Base-by-base conservation (phyloP, 306 rosid genomes). In the Medicago lupulina region DNA sequence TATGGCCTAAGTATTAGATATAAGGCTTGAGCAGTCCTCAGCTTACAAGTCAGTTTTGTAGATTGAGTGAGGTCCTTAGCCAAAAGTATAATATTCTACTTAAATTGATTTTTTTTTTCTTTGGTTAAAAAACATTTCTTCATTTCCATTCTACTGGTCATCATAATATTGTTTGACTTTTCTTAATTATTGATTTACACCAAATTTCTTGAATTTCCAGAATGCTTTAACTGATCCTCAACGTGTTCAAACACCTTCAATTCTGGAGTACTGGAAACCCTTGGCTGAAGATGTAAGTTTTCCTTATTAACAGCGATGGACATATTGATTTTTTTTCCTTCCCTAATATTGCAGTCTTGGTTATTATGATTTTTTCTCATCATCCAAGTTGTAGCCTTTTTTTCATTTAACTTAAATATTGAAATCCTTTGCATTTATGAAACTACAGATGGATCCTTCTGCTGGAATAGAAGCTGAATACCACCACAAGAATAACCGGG, bases 381-480 rank as follows among this genome's bases (percentile, higher is more conserved):
- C 39, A 47, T 78, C 28, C 41, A 58, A 23, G 47, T 34, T 74
- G 16, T 51, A 21, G 28, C 3, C 4, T 19, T 66, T 43, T 4
- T 43, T 53, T 58, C 36, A 34, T 63, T 78, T 51, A n/a, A 41
- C 47, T 51, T 54, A 57, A 72, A 11, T 71, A 79, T 62, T 15
- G 39, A 77, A 41, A 67, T 70, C 64, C 10, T 81, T 71, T 72
- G 39, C 54, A 38, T 47, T 81, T 82, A 71, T 80, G 47, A 46
- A 40, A 77, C 81, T 81, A 50, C 91, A 91, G 98, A 95, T 92
- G 97, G 97, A 95, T 16, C 90, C 85, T 70, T 62, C 91, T 49
- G 96, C 98, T 67, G 97, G 98, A 65, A 95, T 92, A 70, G 98
- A 95, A 85, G 85, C 92, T 69, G 98, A 92, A 31, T 95, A 95